Base-by-base conservation (phyloP, 2,329 filamentous ascomycete species). In the Diplodia seriata region DNA sequence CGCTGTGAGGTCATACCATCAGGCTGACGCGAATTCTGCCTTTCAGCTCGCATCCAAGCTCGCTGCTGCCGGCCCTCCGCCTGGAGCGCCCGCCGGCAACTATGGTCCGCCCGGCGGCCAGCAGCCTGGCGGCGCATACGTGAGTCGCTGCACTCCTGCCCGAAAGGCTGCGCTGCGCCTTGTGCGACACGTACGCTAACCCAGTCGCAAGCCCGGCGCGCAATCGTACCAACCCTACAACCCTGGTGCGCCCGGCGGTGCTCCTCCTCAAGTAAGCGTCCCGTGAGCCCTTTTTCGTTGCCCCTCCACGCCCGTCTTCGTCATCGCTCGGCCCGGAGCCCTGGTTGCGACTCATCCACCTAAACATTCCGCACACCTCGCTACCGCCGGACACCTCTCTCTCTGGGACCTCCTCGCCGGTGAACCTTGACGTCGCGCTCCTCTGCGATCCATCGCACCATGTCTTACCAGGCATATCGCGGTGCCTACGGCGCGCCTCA, bases 181-280 rank as follows among this genome's bases (percentile, higher is more conserved):
- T 50, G 64, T 71, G 69, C 38, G 61, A 61, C 70, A 72, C 73
- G 70, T 75, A 67, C 54, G 54, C 74, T 76, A 73, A 76, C 68
- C 68, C 63, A 53, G 67, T 54, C 66, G 67, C 40, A 70, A 82
- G 81, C 80, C 80, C 71, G 78, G 80, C 63, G 82, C 85, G 72
- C 78, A 77, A 69, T 80, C 82, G 74, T 87, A 88, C 78, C 85
- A 87, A 79, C 82, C 85, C 71, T 88, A 85, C 54, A 56, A 38
- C 75, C 82, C 81, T 72, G 82, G 81, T 73, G 76, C 70, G 54
- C 76, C 77, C 73, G 73, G 71, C 62, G 73, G 74, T 38, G 43
- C 47, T 50, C 23, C 57, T 70, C 73, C 75, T 73, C 69, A 70
- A 74, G 77, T 78, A 77, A 79, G 77, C 71, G 50, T 63, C n/a